Percentiles rank a stretch among this genome's conserved stretches.
phyloP scores from a whole-genome alignment of 1,139 yeast genomes.

The Suhomyces bokatorum region DNA sequence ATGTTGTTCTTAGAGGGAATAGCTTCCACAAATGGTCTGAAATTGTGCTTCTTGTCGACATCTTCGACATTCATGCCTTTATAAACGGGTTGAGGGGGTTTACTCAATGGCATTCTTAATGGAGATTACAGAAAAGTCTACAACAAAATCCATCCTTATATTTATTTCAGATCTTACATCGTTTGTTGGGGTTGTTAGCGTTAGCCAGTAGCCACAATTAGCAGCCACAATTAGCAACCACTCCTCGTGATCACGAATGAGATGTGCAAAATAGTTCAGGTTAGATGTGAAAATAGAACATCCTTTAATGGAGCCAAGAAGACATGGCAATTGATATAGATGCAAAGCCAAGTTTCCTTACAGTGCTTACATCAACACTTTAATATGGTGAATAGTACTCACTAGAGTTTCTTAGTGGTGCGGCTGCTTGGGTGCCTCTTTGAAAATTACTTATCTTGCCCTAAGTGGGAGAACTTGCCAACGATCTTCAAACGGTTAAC shows the following conservation, averaged over 20 bases:
- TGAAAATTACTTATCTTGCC: too few relatives aligned
- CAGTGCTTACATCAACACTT: too few relatives aligned
- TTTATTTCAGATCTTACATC: too few relatives aligned
- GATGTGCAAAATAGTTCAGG: too few relatives aligned
- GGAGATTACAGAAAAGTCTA: not conserved
- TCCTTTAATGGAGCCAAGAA: too few relatives aligned
- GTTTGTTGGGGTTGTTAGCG: not conserved
- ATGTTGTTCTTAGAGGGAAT: constrained; percentile 21
- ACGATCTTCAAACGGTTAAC: too few relatives aligned
- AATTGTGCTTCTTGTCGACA: constrained; percentile 28
- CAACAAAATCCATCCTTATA: not conserved
- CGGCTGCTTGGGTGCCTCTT: too few relatives aligned
- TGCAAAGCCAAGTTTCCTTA: too few relatives aligned
- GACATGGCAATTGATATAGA: too few relatives aligned
- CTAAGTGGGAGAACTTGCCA: too few relatives aligned
- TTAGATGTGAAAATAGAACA: constrained; percentile 1
- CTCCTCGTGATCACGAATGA: not conserved
- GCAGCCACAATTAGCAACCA: constrained; percentile 7
- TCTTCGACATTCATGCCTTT: constrained; percentile 9
- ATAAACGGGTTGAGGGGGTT: constrained; percentile 7
- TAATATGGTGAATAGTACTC: not conserved
- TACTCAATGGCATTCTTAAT: constrained; percentile 8
- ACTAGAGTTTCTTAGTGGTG: too few relatives aligned
- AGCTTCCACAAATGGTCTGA: constrained; percentile 37
- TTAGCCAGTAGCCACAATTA: constrained; percentile 5